Evolutionary conservation across 257 asterid species (phyloP).

Genomic region (Fraxinus excelsior): DNA sequence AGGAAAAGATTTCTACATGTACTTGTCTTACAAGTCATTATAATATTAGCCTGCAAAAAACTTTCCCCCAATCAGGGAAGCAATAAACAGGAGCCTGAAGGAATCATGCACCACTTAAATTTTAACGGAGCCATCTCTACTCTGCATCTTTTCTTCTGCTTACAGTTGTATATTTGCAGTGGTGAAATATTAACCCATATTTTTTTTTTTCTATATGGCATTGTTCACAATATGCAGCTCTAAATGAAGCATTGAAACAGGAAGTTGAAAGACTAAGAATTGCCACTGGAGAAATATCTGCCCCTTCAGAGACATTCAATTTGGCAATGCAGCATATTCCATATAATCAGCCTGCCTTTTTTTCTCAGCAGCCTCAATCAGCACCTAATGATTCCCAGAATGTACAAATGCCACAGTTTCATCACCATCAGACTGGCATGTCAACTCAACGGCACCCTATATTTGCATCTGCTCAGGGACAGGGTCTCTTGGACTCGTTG

Average conservation of each 20-base stretch:
- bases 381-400: constrained; percentile 48
- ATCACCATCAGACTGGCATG: constrained; percentile 51
- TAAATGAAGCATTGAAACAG: constrained; percentile 83
- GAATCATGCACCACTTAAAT: not conserved
- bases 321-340: constrained; percentile 69
- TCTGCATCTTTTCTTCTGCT: not conserved
- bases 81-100: not conserved
- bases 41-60: not conserved
- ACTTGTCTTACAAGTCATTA: not conserved
- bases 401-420: constrained; percentile 65
- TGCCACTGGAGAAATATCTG: constrained; percentile 75
- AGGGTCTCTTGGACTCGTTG: constrained; percentile 34
- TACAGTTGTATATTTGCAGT: not conserved
- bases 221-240: constrained; percentile 48
- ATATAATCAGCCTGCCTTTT: constrained; percentile 58
- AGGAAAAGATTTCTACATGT: not conserved
- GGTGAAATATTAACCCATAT: not conserved
- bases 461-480: constrained; percentile 34
- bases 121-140: not conserved
- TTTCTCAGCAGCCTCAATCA: constrained; percentile 52
- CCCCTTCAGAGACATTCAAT: constrained; percentile 55
- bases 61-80: not conserved
- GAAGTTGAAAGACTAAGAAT: constrained; percentile 82
- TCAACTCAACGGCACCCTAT: constrained; percentile 50
- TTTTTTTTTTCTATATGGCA: not conserved